Evolutionary conservation across 768 basidiomycete species (phyloP), one percentile per base, ranked within the genome.

Genomic region (Harrya chromipes): DNA sequence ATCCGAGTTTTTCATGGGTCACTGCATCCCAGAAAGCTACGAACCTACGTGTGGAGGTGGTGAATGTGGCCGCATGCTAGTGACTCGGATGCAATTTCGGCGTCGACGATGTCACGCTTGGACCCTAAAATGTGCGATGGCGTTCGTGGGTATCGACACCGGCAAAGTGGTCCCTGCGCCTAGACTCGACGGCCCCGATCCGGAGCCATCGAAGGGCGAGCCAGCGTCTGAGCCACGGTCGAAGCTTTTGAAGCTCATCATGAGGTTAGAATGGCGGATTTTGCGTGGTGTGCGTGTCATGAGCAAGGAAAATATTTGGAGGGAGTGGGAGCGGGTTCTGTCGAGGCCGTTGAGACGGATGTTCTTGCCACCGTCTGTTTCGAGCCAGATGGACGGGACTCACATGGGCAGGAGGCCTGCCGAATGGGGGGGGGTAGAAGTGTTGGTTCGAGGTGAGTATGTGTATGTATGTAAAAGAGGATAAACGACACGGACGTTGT

Each of bases 351-450:
- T 60, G n/a, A 52, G 53, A 17, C 40, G 54, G 0, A 54, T 41
- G 13, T 35, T 40, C 0, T 50, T 36, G 4, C 41, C 51, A 13
- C 67, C 68, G 52, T 80, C 78, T 4, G 68, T 66, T 50, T 75
- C 69, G 46, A 74, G 66, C 81, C 79, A 80, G 56, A 78, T 72
- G 2, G 78, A 76, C 1, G 81, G 78, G 16, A 80, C 72, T 0
- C 26, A 46, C 0, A 59, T 59, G 3, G 14, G 44, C 1, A 53
- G 51, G 33, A 60, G 58, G 16, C 57, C 47, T 8, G 62, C 57
- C 20, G 66, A 56, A 24, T 56, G 60, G 6, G 66, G 61, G 5
- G 57, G 53, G 4, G 53, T 41, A 1, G 64, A 21, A 45, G 12
- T 3, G 35, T 44, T 27, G 64, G 53, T 46, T 57, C 44, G 5